These are phyloP conservation scores for Capsicum chinense DNA, from an alignment of 257 asterid species.

Conservation along the genomic window DNA sequence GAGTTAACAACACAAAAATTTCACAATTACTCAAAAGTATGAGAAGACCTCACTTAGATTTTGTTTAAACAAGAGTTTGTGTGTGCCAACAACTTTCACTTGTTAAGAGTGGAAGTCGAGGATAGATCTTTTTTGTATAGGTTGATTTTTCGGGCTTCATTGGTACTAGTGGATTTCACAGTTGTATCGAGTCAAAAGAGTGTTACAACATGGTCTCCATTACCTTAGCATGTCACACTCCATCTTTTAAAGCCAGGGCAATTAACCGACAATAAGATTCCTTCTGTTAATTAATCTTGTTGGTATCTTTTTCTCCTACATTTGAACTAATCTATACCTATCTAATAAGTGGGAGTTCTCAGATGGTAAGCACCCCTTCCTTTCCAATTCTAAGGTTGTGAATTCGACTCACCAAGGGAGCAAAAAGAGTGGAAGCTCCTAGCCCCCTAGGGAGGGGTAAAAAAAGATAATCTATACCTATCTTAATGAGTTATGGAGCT, in stretches of 20 bases:
- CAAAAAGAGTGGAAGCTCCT: too few species aligned
- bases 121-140: background rate
- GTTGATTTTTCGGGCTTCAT: background rate
- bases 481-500: background rate
- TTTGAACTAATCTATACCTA: background rate
- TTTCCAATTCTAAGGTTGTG: too few species aligned
- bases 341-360: background rate
- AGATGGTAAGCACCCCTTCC: too few species aligned
- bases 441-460: too few species aligned
- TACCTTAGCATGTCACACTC: too few species aligned
- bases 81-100: background rate
- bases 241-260: background rate
- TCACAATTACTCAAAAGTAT: too few species aligned
- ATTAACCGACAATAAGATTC: background rate
- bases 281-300: background rate
- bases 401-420: too few species aligned
- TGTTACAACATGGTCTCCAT: too few species aligned
- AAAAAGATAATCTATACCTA: background rate
- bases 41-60: too few species aligned
- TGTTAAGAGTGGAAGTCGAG: background rate
- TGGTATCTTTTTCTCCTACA: background rate
- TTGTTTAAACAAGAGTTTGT: background rate
- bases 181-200: too few species aligned
- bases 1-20: too few species aligned
- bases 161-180: background rate